These are phyloP conservation scores for Phoenix dactylifera DNA, from an alignment of 176 grass and related monocot species.

Conservation along the genomic window DNA sequence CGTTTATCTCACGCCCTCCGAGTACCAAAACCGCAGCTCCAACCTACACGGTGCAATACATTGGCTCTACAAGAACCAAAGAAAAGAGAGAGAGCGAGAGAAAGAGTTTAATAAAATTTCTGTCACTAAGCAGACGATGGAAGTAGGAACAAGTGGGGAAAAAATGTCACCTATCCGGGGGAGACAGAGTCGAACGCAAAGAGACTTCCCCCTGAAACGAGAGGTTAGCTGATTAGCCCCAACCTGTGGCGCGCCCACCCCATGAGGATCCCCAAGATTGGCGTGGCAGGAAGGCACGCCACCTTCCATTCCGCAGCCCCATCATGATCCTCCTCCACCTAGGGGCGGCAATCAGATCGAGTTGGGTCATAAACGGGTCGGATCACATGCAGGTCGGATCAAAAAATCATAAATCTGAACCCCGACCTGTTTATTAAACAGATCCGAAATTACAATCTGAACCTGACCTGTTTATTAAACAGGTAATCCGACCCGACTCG, in stretches of 20 bases:
- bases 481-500: too few relatives aligned
- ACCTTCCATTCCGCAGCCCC: constrained; percentile 31
- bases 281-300: constrained; percentile 23
- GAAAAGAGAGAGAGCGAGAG: neutral
- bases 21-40: constrained; percentile 87
- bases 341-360: too few relatives aligned
- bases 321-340: constrained; percentile 56
- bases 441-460: too few relatives aligned
- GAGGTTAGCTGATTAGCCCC: constrained; percentile 74
- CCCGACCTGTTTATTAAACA: too few relatives aligned
- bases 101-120: neutral
- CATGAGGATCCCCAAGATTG: constrained; percentile 21
- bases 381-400: too few relatives aligned
- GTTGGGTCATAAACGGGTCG: too few relatives aligned
- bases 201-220: constrained; percentile 98
- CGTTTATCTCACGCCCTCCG: constrained; percentile 75
- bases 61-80: too few relatives aligned
- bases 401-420: too few relatives aligned
- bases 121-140: neutral
- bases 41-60: constrained; percentile 41
- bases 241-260: constrained; percentile 22
- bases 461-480: too few relatives aligned
- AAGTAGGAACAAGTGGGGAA: neutral
- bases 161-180: constrained; percentile 60
- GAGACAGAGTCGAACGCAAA: constrained; percentile 85